Percentiles rank a stretch among this genome's conserved stretches.
phyloP scores from a whole-genome alignment of 2,329 filamentous ascomycete species.

The Dactylonectria estremocensis region DNA sequence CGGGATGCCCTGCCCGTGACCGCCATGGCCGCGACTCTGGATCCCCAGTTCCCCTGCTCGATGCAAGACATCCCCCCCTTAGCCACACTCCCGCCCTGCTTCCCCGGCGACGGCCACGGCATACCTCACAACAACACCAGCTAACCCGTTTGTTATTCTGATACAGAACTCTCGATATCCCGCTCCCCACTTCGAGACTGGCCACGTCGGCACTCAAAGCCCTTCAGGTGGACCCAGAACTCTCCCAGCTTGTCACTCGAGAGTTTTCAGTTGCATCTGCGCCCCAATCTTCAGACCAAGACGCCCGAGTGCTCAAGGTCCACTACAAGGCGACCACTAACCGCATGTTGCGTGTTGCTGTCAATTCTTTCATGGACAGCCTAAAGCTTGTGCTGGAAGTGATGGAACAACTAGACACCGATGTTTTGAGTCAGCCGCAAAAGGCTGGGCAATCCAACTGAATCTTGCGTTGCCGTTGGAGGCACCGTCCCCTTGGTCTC shows the following conservation, averaged over 20 bases:
- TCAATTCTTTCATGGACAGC: constrained; percentile 97
- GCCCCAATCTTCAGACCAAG: constrained; percentile 41
- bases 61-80: constrained; percentile 64
- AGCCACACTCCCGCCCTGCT: constrained; percentile 21
- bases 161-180: constrained; percentile 79
- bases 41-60: constrained; percentile 73
- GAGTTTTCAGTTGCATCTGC: constrained; percentile 72
- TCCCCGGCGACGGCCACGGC: constrained; percentile 35
- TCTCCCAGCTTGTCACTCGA: constrained; percentile 86
- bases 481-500: constrained; percentile 24
- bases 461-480: constrained; percentile 25
- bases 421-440: constrained; percentile 72
- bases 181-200: constrained; percentile 85
- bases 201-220: constrained; percentile 82
- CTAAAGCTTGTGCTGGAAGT: constrained; percentile 87
- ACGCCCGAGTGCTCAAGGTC: constrained; percentile 73
- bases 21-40: constrained; percentile 59
- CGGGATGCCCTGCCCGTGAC: constrained; percentile 32
- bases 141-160: constrained; percentile 42
- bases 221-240: constrained; percentile 88
- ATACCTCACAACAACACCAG: constrained; percentile 25
- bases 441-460: constrained; percentile 31
- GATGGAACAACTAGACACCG: constrained; percentile 91
- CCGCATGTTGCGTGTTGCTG: constrained; percentile 94
- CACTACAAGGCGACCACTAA: constrained; percentile 92